Conservation (phyloP, 495 filamentous ascomycete species). For the Podospora appendiculata region DNA sequence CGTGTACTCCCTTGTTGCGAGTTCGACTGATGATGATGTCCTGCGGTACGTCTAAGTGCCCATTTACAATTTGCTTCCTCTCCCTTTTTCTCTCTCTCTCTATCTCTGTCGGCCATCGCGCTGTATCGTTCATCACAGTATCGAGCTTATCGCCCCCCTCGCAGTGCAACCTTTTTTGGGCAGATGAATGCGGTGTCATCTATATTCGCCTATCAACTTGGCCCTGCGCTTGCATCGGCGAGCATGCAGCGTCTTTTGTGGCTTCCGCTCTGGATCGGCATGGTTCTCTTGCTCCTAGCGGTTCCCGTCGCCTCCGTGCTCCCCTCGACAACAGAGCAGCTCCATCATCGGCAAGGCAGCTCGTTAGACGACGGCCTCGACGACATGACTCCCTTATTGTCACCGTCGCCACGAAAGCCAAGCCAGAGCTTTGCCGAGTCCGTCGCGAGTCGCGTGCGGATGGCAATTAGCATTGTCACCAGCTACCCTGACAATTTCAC, state of each 20-base stretch:
- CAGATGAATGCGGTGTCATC: constrained; percentile 33
- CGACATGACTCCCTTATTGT: constrained; percentile 4
- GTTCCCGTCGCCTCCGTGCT: constrained; percentile 23
- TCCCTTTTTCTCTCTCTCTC: neutral
- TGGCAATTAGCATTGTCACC: constrained; percentile 8
- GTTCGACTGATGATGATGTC: constrained; percentile 29
- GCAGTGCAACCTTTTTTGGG: constrained; percentile 37
- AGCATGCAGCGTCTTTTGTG: constrained; percentile 31
- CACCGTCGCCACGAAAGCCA: neutral
- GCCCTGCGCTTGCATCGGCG: constrained; percentile 33
- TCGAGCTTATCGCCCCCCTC: neutral
- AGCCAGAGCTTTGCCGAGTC: constrained; percentile 3
- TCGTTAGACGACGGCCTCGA: constrained; percentile 5
- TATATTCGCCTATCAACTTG: constrained; percentile 30
- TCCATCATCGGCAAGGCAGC: neutral
- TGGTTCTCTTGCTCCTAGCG: constrained; percentile 27
- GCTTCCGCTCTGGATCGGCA: constrained; percentile 34
- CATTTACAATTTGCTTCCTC: no score
- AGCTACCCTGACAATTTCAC: constrained; percentile 19
- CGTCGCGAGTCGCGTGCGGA: constrained; percentile 14
- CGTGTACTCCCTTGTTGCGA: constrained; percentile 33
- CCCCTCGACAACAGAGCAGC: neutral
- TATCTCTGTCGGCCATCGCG: neutral
- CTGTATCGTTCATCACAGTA: neutral
- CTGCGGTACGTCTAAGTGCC: constrained; percentile 19